Base-by-base conservation (phyloP, 768 basidiomycete species). In the Hirschioporus abietinus region DNA sequence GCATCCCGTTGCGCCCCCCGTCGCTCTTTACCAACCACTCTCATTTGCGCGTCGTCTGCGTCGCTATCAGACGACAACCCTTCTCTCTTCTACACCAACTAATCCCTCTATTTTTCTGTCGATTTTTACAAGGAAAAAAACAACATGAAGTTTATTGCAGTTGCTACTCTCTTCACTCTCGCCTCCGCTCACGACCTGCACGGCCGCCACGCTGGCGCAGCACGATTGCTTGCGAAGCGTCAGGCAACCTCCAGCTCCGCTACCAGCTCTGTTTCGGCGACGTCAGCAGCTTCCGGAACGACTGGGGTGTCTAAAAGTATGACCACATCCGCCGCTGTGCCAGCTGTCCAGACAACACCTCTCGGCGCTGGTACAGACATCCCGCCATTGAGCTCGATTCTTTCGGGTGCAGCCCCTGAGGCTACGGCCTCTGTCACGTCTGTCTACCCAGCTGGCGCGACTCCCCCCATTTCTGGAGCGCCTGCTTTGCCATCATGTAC, bases 381-480 rank as follows among this genome's bases (percentile, higher is more conserved):
- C 34, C 90, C 88, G 18, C 83, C 89, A 6, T 76, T 92, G 60
- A 82, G 77, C 25, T 78, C 76, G 64, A 85, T 92, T 63, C 86
- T 82, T 1, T 83, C 82, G 36, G 89, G 88, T 65, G 90, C 90
- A 87, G 76, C 88, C 5, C 77, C 83, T 7, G 79, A 80, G 7
- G 68, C 83, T 1, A 81, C 84, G 0, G 79, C 83, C 1, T 72
- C 84, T 0, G 77, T 85, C 20, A 79, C 85, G 3, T 74, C 84
- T 1, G 87, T 87, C 0, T 90, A 78, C 70, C 36, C 83, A 0
- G 75, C 87, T 58, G 92, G 92, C 1, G 84, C 87, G 30, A 80
- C 80, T 0, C 83, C 88, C 1, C 86, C 89, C 1, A 78, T 90
- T 58, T 71, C 84, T 35, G 89, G 89, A 67, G 93, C 85, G 0